A percentile compares a stretch with the other conserved stretches of the same genome.
phyloP scores from a whole-genome alignment of 495 filamentous ascomycete genomes.

The Tuber melanosporum region DNA sequence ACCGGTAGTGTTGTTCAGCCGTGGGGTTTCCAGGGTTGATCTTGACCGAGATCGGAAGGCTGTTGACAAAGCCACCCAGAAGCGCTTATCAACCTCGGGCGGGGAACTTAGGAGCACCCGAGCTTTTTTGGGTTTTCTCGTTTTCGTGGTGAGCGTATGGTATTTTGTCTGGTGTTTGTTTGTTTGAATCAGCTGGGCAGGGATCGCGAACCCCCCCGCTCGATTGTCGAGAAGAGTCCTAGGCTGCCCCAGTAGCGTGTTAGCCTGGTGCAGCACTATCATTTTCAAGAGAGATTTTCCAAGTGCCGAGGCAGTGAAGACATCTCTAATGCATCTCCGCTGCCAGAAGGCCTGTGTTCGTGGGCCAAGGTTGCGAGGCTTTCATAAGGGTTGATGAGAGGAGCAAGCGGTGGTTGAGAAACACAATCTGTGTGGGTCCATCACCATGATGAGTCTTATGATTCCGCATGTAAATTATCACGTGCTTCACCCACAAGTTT shows the following conservation, averaged over 20 bases:
- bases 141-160: background rate
- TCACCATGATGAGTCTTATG: background rate
- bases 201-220: background rate
- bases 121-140: background rate
- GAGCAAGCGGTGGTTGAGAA: background rate
- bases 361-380: background rate
- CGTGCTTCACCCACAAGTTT: background rate
- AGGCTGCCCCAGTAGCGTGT: background rate
- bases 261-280: background rate
- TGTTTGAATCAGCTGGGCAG: background rate
- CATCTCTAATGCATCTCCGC: background rate
- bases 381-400: background rate
- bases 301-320: background rate
- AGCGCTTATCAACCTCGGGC: background rate
- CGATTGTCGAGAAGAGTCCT: background rate
- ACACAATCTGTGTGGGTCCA: background rate
- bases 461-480: background rate
- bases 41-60: background rate
- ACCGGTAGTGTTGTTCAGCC: background rate
- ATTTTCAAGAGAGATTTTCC: background rate
- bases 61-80: background rate
- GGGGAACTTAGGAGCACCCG: background rate
- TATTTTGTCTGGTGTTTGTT: background rate
- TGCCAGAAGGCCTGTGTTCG: background rate
- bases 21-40: background rate